phyloP scores from a whole-genome alignment of 2,329 filamentous ascomycete species.

The Penicillium sp. region DNA sequence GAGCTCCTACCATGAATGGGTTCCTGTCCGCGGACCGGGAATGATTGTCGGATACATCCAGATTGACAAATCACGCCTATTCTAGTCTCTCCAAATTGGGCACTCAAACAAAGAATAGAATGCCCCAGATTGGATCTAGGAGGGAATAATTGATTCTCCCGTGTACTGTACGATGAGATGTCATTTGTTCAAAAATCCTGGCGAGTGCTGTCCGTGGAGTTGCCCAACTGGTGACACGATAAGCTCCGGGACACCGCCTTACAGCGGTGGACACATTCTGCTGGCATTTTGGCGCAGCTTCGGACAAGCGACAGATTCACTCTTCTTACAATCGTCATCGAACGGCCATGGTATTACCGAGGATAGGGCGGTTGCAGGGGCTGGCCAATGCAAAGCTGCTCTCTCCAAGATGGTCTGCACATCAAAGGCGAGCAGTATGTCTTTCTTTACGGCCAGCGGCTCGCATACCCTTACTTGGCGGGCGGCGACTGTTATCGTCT shows the following conservation, averaged over 20 bases:
- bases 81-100: background rate
- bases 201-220: too few relatives aligned
- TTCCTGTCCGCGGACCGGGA: background rate
- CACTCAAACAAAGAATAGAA: too few relatives aligned
- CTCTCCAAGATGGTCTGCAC: constrained; percentile 20
- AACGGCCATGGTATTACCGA: constrained; percentile 31
- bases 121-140: too few relatives aligned
- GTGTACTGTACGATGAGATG: too few relatives aligned
- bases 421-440: constrained; percentile 16
- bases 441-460: background rate
- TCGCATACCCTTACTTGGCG: constrained; percentile 1
- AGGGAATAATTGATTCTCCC: too few relatives aligned
- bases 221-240: background rate
- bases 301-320: background rate
- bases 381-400: constrained; percentile 14
- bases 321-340: constrained; percentile 6
- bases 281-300: constrained; percentile 23
- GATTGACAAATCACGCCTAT: background rate
- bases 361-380: constrained; percentile 23
- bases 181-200: background rate
- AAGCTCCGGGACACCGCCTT: constrained; percentile 16
- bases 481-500: constrained; percentile 16
- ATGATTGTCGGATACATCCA: background rate
- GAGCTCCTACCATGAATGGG: background rate
- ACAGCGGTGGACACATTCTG: constrained; percentile 15